Evolutionary conservation across 2,329 filamentous ascomycete genomes (phyloP).

Genomic region (Exophiala sp.): DNA sequence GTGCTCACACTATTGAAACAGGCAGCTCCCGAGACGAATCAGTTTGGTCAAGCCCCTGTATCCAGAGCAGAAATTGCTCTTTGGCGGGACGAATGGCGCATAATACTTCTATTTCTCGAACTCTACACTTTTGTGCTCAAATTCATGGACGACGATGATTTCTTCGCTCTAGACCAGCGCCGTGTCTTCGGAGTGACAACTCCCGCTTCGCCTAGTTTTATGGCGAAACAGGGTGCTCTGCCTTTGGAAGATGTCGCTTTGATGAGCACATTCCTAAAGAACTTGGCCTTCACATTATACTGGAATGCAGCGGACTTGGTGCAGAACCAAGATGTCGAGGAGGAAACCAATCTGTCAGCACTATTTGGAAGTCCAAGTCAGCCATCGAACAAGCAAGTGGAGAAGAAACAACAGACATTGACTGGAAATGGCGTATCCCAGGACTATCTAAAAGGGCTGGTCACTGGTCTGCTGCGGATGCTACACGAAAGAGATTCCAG

Average conservation of each 20-base stretch:
- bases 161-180: conserved; percentile 50
- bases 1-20: conserved; percentile 53
- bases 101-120: conserved; percentile 84
- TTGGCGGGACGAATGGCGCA: conserved; percentile 72
- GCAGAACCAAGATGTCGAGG: conserved; percentile 37
- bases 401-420: conserved; percentile 45
- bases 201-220: conserved; percentile 48
- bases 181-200: conserved; percentile 35
- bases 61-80: conserved; percentile 34
- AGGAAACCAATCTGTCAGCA: conserved; percentile 20
- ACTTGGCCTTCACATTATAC: conserved; percentile 81
- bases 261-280: conserved; percentile 80
- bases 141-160: conserved; percentile 94
- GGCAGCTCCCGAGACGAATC: conserved; percentile 39
- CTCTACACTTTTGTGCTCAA: conserved; percentile 89
- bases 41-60: conserved; percentile 27
- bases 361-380: conserved; percentile 21
- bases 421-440: conserved; percentile 66
- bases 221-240: conserved; percentile 58
- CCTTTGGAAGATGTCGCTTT: conserved; percentile 63
- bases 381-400: conserved; percentile 26
- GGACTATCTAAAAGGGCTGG: conserved; percentile 69
- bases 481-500: conserved; percentile 90
- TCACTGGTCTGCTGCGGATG: conserved; percentile 75
- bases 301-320: conserved; percentile 68